These are phyloP conservation scores for Penicillium pancosmium DNA, from an alignment of 495 filamentous ascomycete genomes.

Conservation along the genomic window DNA sequence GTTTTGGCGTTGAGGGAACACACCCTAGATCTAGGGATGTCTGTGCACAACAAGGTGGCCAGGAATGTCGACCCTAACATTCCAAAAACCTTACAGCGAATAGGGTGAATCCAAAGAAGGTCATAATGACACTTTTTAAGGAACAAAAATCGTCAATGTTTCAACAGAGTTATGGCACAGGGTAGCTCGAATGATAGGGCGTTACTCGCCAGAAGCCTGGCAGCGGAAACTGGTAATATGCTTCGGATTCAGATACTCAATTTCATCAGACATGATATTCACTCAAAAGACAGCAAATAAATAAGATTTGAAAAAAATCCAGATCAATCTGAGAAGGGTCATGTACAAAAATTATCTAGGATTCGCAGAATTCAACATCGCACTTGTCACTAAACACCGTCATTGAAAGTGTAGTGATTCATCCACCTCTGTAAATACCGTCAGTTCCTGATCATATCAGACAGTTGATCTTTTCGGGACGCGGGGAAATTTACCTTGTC, in stretches of 20 bases:
- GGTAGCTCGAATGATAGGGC: constrained; percentile 16
- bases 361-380: not conserved
- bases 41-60: constrained; percentile 10
- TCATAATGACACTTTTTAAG: constrained; percentile 25
- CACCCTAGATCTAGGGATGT: constrained; percentile 23
- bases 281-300: no score
- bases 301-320: no score
- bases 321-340: no score
- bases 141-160: not conserved
- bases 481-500: constrained; percentile 37
- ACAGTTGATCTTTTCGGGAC: not conserved
- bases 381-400: constrained; percentile 32
- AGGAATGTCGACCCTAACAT: constrained; percentile 19
- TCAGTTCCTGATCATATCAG: constrained; percentile 3
- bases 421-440: constrained; percentile 37
- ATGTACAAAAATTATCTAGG: no score
- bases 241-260: not conserved
- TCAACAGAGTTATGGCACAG: not conserved
- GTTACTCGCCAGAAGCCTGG: not conserved
- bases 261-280: no score
- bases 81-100: constrained; percentile 15
- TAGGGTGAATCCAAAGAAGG: not conserved
- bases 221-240: not conserved
- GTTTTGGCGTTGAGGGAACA: not conserved
- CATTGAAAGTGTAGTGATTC: constrained; percentile 39